Conservation (phyloP, 2,329 filamentous ascomycete genomes). For the Fusarium sp. region DNA sequence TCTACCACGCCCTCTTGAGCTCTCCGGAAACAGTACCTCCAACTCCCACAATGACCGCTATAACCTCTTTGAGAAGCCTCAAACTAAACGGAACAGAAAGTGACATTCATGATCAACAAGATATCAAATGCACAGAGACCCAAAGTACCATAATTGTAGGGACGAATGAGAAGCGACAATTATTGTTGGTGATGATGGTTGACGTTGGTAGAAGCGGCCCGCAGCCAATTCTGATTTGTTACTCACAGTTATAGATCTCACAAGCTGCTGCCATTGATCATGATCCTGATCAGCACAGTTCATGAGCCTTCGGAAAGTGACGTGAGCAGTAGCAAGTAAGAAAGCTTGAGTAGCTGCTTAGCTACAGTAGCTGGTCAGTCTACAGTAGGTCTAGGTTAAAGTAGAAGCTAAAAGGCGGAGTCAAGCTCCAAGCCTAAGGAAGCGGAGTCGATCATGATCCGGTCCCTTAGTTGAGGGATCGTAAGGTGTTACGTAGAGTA, state of each 20-base stretch:
- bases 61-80: background rate
- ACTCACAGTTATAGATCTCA: background rate
- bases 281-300: slow-evolving; percentile 13
- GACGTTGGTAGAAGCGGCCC: slow-evolving; percentile 12
- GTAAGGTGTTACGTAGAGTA: background rate
- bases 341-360: slow-evolving; percentile 13
- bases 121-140: background rate
- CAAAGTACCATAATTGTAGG: background rate
- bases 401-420: slow-evolving; percentile 24
- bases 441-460: slow-evolving; percentile 36
- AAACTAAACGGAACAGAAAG: background rate
- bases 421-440: slow-evolving; percentile 5
- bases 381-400: background rate
- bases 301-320: slow-evolving; percentile 27
- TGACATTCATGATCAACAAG: background rate
- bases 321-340: slow-evolving; percentile 22
- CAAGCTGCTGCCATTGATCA: background rate
- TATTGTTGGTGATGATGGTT: slow-evolving; percentile 17
- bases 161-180: slow-evolving; percentile 11
- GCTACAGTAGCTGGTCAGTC: background rate
- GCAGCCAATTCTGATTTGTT: background rate
- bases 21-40: background rate
- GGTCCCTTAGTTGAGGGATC: slow-evolving; percentile 25
- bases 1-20: background rate
- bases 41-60: background rate